Percentiles rank a stretch among this genome's conserved stretches.
These are phyloP conservation scores for Lomentospora prolificans DNA, from an alignment of 2,329 filamentous ascomycete genomes.

Conservation along the genomic window DNA sequence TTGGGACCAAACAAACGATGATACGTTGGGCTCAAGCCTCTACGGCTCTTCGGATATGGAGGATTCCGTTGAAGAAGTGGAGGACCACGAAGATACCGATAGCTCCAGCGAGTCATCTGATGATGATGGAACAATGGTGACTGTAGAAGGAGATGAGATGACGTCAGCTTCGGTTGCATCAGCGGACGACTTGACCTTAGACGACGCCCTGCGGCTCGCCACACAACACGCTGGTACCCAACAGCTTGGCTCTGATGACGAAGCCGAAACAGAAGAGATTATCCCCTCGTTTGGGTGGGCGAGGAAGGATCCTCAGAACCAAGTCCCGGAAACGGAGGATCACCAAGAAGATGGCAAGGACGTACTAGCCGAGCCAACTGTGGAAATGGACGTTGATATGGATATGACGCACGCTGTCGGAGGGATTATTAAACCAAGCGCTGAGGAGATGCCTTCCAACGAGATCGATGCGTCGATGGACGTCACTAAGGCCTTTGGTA, in stretches of 20 bases:
- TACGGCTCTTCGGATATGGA: conserved; percentile 57
- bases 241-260: conserved; percentile 41
- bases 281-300: conserved; percentile 71
- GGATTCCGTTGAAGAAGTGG: conserved; percentile 39
- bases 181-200: conserved; percentile 53
- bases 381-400: conserved; percentile 39
- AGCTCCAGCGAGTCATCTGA: conserved; percentile 43
- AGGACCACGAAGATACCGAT: conserved; percentile 32
- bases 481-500: conserved; percentile 72
- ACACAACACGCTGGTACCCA: conserved; percentile 66
- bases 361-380: no score
- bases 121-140: conserved; percentile 73
- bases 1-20: conserved; percentile 55
- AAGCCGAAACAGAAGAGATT: conserved; percentile 46
- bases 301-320: conserved; percentile 36
- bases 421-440: conserved; percentile 33
- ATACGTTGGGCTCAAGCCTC: conserved; percentile 66
- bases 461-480: conserved; percentile 85
- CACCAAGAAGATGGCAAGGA: no score
- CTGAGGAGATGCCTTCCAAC: conserved; percentile 20
- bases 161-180: conserved; percentile 60
- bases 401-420: conserved; percentile 47
- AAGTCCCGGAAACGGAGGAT: neutral
- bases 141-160: conserved; percentile 67
- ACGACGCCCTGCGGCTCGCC: conserved; percentile 69